A percentile compares a stretch with the other conserved stretches of the same genome.
phyloP scores from a whole-genome alignment of 1,284 basidiomycete species.

The Melampsora americana region DNA sequence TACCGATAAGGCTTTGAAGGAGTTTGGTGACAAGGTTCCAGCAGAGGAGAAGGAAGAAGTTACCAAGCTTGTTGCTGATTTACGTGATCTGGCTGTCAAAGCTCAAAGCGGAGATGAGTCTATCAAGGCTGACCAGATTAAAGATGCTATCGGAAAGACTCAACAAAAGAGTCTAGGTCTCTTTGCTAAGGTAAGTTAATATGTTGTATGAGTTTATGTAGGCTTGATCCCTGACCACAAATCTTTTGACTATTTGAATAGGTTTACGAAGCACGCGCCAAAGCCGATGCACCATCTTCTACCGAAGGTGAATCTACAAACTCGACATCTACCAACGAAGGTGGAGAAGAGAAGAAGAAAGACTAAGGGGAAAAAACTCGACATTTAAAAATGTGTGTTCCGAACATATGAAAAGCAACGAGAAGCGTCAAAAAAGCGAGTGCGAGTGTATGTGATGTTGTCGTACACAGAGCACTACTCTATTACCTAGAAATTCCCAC shows the following conservation, averaged over 20 bases:
- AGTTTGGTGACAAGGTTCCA: slow-evolving; percentile 97
- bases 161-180: slow-evolving; percentile 93
- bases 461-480: too few relatives aligned
- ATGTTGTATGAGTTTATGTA: slow-evolving; percentile 31
- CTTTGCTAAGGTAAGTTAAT: slow-evolving; percentile 76
- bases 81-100: slow-evolving; percentile 86
- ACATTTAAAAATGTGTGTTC: too few relatives aligned
- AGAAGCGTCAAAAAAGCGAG: too few relatives aligned
- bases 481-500: too few relatives aligned
- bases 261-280: slow-evolving; percentile 87
- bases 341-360: slow-evolving; percentile 53
- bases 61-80: slow-evolving; percentile 75
- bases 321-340: slow-evolving; percentile 52
- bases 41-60: slow-evolving; percentile 90
- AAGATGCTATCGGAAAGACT: slow-evolving; percentile 90
- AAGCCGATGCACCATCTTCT: slow-evolving; percentile 56
- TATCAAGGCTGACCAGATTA: slow-evolving; percentile 79
- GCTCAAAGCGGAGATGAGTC: slow-evolving; percentile 80
- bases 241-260: slow-evolving; percentile 44
- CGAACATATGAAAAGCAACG: too few relatives aligned
- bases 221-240: not conserved
- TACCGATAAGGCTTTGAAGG: slow-evolving; percentile 94
- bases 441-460: too few relatives aligned
- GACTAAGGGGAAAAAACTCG: slow-evolving; percentile 47
- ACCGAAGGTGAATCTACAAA: slow-evolving; percentile 56